Base-by-base conservation (phyloP, 768 basidiomycete species). In the Suillus variegatus region DNA sequence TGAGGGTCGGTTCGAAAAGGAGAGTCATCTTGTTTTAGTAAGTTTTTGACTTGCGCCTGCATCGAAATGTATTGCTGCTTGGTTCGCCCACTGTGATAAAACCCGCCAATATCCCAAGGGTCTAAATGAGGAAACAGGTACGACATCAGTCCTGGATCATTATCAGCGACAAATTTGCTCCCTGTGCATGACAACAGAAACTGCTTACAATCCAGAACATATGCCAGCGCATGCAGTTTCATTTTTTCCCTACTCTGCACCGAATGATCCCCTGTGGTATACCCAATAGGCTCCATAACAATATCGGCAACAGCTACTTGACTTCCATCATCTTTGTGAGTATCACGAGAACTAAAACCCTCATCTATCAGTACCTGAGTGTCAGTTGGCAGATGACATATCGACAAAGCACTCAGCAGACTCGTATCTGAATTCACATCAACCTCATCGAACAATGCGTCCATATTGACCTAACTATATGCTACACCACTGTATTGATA, bases 81-180 rank as follows among this genome's bases (percentile, higher is more conserved):
- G 0, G 58, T 35, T 7, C 56, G 18, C 0, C 43, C 56, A 6
- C 54, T 36, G 32, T 66, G 65, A 14, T 28, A 4, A 6, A 66
- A 66, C 1, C 62, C 56, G 0, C 65, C 47, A 0, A 66, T 66
- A 8, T 40, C 55, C 65, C 62, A 66, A 1, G 62, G 65, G 8
- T 66, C 56, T 4, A 66, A 25, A 22, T 66, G 65, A 1, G 65
- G 65, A 25, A 66, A 66, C 7, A 66, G 16, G 32, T 40, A 66
- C 2, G 65, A 66, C 56, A 64, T 36, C 0, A 66, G 12, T 1
- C 65, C 63, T 0, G 62, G 62, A 44, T 64, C 28, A 5, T n/a
- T 38, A n/a, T 66, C 65, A 12, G 25, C 16, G 0, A 64, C 18
- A 9, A n/a, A 36, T 36, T 36, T 6, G 9, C 35, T 36, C 35